Conservation (phyloP, 306 rosid genomes). For the Vigna trinervia region DNA sequence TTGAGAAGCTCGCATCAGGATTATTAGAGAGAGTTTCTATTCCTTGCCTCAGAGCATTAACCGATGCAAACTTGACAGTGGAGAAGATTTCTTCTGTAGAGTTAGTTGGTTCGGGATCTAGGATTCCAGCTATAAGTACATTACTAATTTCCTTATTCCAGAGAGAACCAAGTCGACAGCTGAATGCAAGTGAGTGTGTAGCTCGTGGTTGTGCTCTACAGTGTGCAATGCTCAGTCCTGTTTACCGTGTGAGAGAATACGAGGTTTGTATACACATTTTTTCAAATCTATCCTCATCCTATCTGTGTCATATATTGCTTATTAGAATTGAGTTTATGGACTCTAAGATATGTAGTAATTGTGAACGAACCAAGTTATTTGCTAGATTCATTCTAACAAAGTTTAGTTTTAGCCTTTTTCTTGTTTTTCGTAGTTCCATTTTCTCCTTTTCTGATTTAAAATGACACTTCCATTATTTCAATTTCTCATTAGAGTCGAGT, state of each 20-base stretch:
- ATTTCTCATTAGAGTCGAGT: conserved; percentile 31
- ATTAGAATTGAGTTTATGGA: conserved; percentile 28
- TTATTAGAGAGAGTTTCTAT: conserved; percentile 67
- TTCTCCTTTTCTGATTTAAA: conserved; percentile 23
- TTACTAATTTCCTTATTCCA: conserved; percentile 66
- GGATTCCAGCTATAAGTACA: conserved; percentile 83
- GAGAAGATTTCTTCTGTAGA: conserved; percentile 81
- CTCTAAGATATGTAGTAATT: conserved; percentile 23
- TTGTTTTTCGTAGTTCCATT: conserved; percentile 5
- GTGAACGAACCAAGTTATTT: conserved; percentile 15
- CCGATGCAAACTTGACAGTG: conserved; percentile 64
- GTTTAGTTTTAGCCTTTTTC: conserved; percentile 30
- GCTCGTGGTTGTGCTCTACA: conserved; percentile 99
- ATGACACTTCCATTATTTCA: conserved; percentile 11
- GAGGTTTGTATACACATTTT: conserved; percentile 68
- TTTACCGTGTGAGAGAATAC: conserved; percentile 83
- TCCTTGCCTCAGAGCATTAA: conserved; percentile 79
- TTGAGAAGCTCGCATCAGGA: conserved; percentile 76
- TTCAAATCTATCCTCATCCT: conserved; percentile 33
- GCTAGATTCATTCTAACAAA: conserved; percentile 19
- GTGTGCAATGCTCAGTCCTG: conserved; percentile 97
- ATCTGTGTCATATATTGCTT: conserved; percentile 20
- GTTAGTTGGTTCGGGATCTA: conserved; percentile 97
- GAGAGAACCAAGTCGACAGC: conserved; percentile 81
- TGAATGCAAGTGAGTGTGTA: conserved; percentile 98